Conservation (phyloP, 108 stramenopile species). For the Phaeodactylum tricornutum region DNA sequence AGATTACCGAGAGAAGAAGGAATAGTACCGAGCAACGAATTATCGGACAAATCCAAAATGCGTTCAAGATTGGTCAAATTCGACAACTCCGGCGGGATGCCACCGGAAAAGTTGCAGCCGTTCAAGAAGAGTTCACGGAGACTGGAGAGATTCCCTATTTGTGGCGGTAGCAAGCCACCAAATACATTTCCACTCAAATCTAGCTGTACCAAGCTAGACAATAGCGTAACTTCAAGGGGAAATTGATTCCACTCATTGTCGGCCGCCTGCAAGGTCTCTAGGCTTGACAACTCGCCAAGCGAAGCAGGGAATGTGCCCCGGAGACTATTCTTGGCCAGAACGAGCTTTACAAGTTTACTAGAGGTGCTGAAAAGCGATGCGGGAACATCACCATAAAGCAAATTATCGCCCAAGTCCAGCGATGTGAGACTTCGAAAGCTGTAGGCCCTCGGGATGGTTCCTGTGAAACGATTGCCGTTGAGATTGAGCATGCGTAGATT, state of each 20-base stretch:
- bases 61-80: too few relatives aligned
- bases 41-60: constrained; percentile 2
- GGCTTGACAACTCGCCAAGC: background rate
- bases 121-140: background rate
- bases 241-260: too few relatives aligned
- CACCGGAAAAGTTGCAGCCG: background rate
- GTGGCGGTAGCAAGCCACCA: background rate
- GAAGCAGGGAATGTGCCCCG: background rate
- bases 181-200: background rate
- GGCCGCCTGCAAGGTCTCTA: too few relatives aligned
- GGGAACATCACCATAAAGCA: too few relatives aligned
- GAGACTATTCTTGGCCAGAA: too few relatives aligned
- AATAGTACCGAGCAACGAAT: constrained; percentile 4
- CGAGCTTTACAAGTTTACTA: too few relatives aligned
- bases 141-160: background rate
- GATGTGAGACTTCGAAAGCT: too few relatives aligned
- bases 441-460: background rate
- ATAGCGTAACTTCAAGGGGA: too few relatives aligned
- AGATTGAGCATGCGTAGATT: background rate
- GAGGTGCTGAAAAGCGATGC: too few relatives aligned
- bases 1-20: background rate
- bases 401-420: too few relatives aligned
- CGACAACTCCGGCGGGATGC: constrained; percentile 1
- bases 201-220: too few relatives aligned
- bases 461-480: constrained; percentile 1